Base-by-base conservation (phyloP, 257 asterid genomes). In the Jaltomata sinuosa region DNA sequence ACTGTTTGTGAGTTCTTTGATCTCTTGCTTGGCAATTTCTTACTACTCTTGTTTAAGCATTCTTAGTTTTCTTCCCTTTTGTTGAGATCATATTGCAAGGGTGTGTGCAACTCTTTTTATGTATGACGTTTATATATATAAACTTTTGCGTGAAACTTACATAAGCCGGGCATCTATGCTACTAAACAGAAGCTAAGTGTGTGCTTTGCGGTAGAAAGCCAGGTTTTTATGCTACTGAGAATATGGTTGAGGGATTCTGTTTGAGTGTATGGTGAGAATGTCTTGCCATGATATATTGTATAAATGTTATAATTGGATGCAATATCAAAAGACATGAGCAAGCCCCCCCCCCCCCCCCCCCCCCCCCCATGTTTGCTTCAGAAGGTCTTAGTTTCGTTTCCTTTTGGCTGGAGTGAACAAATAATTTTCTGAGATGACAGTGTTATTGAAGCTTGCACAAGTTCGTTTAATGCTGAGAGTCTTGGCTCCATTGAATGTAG, bases 1-100 rank as follows among this genome's bases (percentile, higher is more conserved):
- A n/a, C 69, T 95, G 79, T 88, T 83, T 81, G 98, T 94, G 83
- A 94, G 97, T 89, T 49, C 65, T 80, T 57, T 40, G 22, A 59
- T 2, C 54, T 36, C 55, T 38, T 67, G 47, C 81, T 40, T 72
- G 67, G 55, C 4, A 16, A 52, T 74, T 71, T 27, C 50, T 45
- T 32, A 3, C 3, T 29, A 45, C 57, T 50, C 34, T 36, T 50
- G 27, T 29, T 67, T 62, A 45, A 1, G 62, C 62, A 9, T 27
- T 77, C 82, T 54, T 77, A 49, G 29, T 77, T 77, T 77, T 19
- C 82, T 49, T 49, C 27, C 62, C 61, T 27, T 15, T 9, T 31
- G 16, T 29, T 49, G 62, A 49, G 64, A 49, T 49, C 45, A 49
- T 19, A 49, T 49, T 50, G 40, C 27, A 16, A 49, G 42, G 8